These are phyloP conservation scores for Paramecium pentaurelia DNA, from an alignment of 73 alveolate species.

Conservation along the genomic window DNA sequence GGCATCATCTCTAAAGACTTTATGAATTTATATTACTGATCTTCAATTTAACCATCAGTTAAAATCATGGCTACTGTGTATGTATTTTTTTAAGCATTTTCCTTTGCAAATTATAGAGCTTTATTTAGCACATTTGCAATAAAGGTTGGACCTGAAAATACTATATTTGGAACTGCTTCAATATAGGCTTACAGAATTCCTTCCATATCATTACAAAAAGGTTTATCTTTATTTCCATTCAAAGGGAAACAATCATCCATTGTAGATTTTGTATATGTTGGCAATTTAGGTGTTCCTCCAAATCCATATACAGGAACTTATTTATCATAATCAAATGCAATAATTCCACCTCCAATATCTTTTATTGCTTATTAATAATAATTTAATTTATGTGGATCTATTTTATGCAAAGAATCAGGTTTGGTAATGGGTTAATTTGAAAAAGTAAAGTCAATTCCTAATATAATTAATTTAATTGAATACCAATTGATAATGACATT, in stretches of 20 bases:
- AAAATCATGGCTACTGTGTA: slow-evolving; percentile 43
- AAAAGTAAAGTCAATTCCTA: slow-evolving; percentile 38
- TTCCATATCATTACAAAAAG: not conserved
- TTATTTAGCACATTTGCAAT: not conserved
- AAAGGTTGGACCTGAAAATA: slow-evolving; percentile 46
- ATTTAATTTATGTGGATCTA: not conserved
- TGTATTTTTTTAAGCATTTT: not conserved
- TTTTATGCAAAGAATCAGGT: not conserved
- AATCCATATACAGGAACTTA: slow-evolving; percentile 35
- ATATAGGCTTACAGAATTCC: slow-evolving; percentile 11
- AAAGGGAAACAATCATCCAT: slow-evolving; percentile 51
- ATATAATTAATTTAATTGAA: not conserved
- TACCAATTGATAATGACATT: not conserved
- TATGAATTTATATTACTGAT: not conserved
- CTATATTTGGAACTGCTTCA: not conserved
- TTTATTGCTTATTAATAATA: slow-evolving; percentile 30
- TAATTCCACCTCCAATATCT: not conserved
- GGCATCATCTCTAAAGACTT: slow-evolving; percentile 14
- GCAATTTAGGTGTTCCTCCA: slow-evolving; percentile 47
- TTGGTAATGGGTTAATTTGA: slow-evolving; percentile 33
- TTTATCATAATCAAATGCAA: slow-evolving; percentile 36
- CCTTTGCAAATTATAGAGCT: not conserved
- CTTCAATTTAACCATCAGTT: slow-evolving; percentile 61
- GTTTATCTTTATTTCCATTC: slow-evolving; percentile 33
- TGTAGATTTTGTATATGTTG: not conserved